Base-by-base conservation (phyloP, 176 grass and related monocot genomes). In the Oryza longistaminata region DNA sequence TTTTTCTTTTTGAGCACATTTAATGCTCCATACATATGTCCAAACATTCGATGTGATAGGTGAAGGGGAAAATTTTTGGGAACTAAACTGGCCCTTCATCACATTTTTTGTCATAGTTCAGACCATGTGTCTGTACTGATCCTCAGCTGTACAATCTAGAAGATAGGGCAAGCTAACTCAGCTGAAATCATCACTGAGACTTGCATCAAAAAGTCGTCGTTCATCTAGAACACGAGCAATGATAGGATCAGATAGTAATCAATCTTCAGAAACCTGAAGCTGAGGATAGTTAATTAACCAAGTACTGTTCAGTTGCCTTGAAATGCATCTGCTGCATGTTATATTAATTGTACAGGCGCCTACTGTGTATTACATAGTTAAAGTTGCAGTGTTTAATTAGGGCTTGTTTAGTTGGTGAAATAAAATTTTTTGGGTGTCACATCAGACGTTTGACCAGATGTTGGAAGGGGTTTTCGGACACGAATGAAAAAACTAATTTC, bases 191-290 rank as follows among this genome's bases (percentile, higher is more conserved):
- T 25, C 46, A 21, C 21, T 21, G 24, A 10, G 65, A 21, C 31
- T 7, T 15, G 17, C 66, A 62, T 14, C 3, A 24, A 2, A 3
- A 82, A 82, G 79, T 61, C 80, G 48, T 44, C 21, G 68, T 52
- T 21, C 13, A 14, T 81, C 79, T 81, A 71, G 48, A 81, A 81
- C 64, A 25, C 40, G 2, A 12, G 64, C 66, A 64, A 73, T 66
- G 69, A 74, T 74, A 66, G 14, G 68, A 62, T n/a, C 17, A 21
- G 15, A 25, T 70, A 49, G 9, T 24, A 6, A 13, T 17, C 11
- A 25, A 39, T 26, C n/a, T 62, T 27, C 15, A 6, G 17, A 27
- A 77, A 64, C 43, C 1, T 46, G 70, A 68, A 31, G n/a, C 52
- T 4, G 7, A 19, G 15, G 81, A 73, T 21, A 71, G 1, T 62